phyloP scores from a whole-genome alignment of 2,329 filamentous ascomycete species.

The Talaromyces funiculosus region DNA sequence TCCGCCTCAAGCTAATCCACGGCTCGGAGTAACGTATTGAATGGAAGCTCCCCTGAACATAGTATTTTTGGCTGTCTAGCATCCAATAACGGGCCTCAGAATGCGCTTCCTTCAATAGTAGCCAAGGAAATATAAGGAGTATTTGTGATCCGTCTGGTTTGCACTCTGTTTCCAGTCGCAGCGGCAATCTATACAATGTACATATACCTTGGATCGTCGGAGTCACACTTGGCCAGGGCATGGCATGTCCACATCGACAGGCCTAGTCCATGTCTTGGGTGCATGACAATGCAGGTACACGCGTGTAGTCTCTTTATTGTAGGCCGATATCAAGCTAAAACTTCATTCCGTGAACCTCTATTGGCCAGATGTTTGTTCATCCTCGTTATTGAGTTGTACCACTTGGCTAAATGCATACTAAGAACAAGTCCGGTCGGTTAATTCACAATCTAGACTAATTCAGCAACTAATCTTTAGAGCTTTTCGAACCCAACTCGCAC shows the following conservation, averaged over 20 bases:
- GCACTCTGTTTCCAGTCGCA: not conserved
- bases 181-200: not conserved
- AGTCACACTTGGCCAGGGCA: not conserved
- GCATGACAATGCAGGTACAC: constrained; percentile 6
- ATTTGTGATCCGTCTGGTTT: constrained; percentile 1
- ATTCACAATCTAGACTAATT: not conserved
- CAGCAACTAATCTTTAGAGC: not conserved
- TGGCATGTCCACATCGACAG: constrained; percentile 3
- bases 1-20: not conserved
- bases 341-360: not conserved
- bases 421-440: not conserved
- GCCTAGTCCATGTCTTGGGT: not conserved
- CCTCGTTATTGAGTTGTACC: not conserved
- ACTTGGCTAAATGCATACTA: not conserved
- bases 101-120: not conserved
- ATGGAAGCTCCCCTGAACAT: not conserved
- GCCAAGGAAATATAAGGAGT: not conserved
- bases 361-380: not conserved
- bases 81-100: not conserved
- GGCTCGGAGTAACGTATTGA: not conserved
- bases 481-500: constrained; percentile 1
- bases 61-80: not conserved
- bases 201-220: constrained; percentile 1
- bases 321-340: not conserved
- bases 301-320: not conserved